Conservation (phyloP, 2,329 filamentous ascomycete species). For the Apiospora koreana region DNA sequence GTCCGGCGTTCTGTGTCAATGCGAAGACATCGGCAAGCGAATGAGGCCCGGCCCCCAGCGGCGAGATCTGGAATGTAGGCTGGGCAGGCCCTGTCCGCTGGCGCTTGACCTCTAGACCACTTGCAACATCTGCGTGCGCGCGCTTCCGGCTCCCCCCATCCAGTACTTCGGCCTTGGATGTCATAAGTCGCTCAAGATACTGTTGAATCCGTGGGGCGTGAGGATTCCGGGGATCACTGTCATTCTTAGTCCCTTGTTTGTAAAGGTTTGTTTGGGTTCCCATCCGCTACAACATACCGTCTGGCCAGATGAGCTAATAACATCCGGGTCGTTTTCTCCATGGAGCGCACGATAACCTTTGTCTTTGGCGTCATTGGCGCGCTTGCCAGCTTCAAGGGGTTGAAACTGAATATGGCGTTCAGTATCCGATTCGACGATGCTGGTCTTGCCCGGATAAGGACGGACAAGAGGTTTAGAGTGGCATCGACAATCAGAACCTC, state of each 20-base stretch:
- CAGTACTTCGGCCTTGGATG: slow-evolving; percentile 74
- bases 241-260: background rate
- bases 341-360: slow-evolving; percentile 84
- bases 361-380: slow-evolving; percentile 75
- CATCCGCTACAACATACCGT: slow-evolving; percentile 51
- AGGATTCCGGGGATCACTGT: slow-evolving; percentile 78
- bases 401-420: slow-evolving; percentile 84
- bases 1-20: slow-evolving; percentile 71
- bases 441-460: slow-evolving; percentile 79
- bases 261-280: background rate
- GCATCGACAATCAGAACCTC: slow-evolving; percentile 88
- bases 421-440: slow-evolving; percentile 83
- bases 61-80: slow-evolving; percentile 59
- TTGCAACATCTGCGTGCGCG: slow-evolving; percentile 67
- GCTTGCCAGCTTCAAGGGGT: slow-evolving; percentile 80
- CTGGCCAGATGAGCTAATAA: slow-evolving; percentile 82
- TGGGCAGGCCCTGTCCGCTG: slow-evolving; percentile 58
- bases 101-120: slow-evolving; percentile 80
- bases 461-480: slow-evolving; percentile 84
- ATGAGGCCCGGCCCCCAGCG: slow-evolving; percentile 73
- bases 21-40: slow-evolving; percentile 85
- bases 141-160: slow-evolving; percentile 82
- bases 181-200: slow-evolving; percentile 80
- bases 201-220: slow-evolving; percentile 79
- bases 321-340: slow-evolving; percentile 89